Base-by-base conservation (phyloP, 805 yeast species). In the Pichia phayaonensis region DNA sequence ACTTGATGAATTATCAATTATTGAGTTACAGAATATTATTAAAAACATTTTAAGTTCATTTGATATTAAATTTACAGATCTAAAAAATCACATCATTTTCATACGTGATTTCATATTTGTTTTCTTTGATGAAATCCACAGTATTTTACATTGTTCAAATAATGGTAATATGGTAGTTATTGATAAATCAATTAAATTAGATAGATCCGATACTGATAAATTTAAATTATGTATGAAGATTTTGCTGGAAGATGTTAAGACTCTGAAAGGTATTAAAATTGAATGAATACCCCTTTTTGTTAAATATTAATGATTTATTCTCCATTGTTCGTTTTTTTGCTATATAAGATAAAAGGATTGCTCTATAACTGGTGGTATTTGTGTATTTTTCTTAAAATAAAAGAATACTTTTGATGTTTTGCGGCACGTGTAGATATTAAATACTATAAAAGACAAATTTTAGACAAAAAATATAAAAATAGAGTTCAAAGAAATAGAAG, bases 1-100 rank as follows among this genome's bases (percentile, higher is more conserved):
- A 10, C 39, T 59, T 20, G 55, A 59, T 40, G 22, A 38, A 10
- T 39, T 54, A 21, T 36, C 55, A n/a, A 24, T 50, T 23, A 45
- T 50, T 11, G 53, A 54, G 23, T 40, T 51, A 12, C 56, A 56
- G n/a, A 60, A 60, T 46, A 44, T 47, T 18, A 29, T 60, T 20
- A 60, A 60, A 40, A 60, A 60, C 46, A 48, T 60, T 4, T 23
- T 58, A 8, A 45, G 42, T 23, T 44, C 51, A 15, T 46, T 60
- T 18, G 49, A 50, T 20, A 42, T 55, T 21, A 54, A 54, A 16
- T 53, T 45, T 21, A 46, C 45, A 15, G 38, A 46, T 11, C 31
- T 59, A 13, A 48, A 50, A 24, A 38, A 42, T 4, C 44, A 43
- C 40, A 38, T 56, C 11, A 42, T 50, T n/a, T 59, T 52, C 41